Evolutionary conservation across 1,284 basidiomycete species (phyloP), one percentile per base, ranked within the genome.

Genomic region (Cutaneotrichosporon daszewskae): DNA sequence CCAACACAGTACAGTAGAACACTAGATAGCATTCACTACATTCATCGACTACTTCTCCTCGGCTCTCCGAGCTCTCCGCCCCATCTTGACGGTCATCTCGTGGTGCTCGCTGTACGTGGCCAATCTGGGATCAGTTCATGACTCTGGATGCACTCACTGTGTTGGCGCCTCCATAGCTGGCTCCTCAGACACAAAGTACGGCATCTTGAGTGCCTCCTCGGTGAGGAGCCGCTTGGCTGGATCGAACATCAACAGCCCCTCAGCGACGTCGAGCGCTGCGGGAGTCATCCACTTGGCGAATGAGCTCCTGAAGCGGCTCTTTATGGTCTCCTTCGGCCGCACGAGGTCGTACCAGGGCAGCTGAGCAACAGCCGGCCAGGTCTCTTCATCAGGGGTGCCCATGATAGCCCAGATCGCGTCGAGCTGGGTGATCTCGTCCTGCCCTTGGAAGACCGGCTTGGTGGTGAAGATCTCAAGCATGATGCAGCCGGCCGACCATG

Each of bases 401-500:
- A 97, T 78, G 33, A 94, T 77, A 47, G 80, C 83, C 69, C 89
- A 94, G 48, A 98, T 86, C 25, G 86, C 85, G 47, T 96, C 87
- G 12, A 99, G 78, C 66, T 99, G 96, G 55, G 94, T 84, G 43
- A 99, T 90, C 73, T 99, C 95, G 59, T 97, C 92, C 56, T 84
- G 85, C 19, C 95, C 94, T 66, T 94, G 92, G 66, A 98, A 97
- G 5, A 95, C 79, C 0, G 92, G 91, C 58, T 88, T 91, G 68
- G 88, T 87, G 16, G 85, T 87, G 69, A 90, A 98, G 6, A 99
- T 77, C 69, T 99, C 96, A 27, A 98, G 79, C 83, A 98, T 97
- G 62, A 99, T 98, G 68, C 94, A 98, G 20, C 95, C 95, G 11
- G 94, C 95, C 64, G 91, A 95, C 95, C 95, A 99, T 83, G 95